These are phyloP conservation scores for Babesia sp. DNA, from an alignment of 169 alveolate species.

Conservation along the genomic window DNA sequence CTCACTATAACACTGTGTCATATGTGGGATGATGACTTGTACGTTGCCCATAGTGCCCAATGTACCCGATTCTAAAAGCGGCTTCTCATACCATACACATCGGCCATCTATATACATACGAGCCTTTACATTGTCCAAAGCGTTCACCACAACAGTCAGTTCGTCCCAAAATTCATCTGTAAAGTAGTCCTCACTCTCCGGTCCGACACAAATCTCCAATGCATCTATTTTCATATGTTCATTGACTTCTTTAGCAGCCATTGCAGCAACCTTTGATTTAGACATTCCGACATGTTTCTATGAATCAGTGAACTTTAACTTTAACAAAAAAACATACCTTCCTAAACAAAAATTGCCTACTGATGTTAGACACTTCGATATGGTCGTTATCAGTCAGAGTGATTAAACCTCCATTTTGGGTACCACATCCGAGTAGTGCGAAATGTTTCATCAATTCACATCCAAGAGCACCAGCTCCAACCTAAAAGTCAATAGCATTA, in stretches of 20 bases:
- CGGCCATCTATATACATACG: conserved; percentile 95
- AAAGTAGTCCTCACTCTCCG: conserved; percentile 94
- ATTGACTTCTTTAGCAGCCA: conserved; percentile 87
- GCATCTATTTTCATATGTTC: conserved; percentile 78
- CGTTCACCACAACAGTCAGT: conserved; percentile 93
- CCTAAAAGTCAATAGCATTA: conserved; percentile 71
- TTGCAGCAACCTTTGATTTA: conserved; percentile 79
- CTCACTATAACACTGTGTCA: conserved; percentile 97
- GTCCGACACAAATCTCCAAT: conserved; percentile 88
- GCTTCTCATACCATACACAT: conserved; percentile 97
- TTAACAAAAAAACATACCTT: conserved; percentile 72
- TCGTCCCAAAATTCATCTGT: conserved; percentile 97
- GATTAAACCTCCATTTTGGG: conserved; percentile 79
- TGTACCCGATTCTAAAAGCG: conserved; percentile 98
- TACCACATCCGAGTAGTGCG: conserved; percentile 95
- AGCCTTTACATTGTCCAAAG: conserved; percentile 96
- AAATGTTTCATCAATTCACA: conserved; percentile 96
- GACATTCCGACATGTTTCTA: conserved; percentile 75
- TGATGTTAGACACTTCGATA: conserved; percentile 95
- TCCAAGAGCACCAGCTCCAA: conserved; percentile 99
- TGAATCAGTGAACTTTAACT: conserved; percentile 69
- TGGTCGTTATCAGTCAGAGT: conserved; percentile 96
- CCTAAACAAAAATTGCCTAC: conserved; percentile 97
- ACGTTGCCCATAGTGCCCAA: conserved; percentile 97
- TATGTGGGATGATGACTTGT: conserved; percentile 92